Conservation (phyloP, 2,329 filamentous ascomycete species). For the Diaporthe amygdali region DNA sequence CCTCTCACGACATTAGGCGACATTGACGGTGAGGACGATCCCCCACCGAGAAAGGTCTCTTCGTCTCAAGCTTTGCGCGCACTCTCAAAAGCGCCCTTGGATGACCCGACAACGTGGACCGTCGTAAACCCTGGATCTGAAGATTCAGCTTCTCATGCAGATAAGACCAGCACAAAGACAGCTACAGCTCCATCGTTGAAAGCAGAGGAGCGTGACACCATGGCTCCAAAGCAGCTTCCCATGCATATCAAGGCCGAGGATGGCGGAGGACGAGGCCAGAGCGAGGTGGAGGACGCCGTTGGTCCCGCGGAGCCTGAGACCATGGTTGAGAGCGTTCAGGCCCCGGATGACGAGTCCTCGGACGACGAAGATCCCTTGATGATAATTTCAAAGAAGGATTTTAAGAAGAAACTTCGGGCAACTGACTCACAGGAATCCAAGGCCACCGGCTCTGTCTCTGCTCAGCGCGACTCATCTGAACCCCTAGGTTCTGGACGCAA, state of each 20-base stretch:
- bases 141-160: background rate
- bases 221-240: background rate
- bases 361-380: conserved; percentile 21
- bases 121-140: conserved; percentile 33
- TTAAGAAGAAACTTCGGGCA: background rate
- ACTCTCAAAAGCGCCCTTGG: conserved; percentile 40
- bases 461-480: background rate
- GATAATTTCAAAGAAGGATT: conserved; percentile 24
- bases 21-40: conserved; percentile 39
- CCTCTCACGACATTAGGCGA: conserved; percentile 32
- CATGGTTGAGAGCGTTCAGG: background rate
- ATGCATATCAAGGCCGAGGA: background rate
- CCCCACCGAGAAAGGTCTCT: conserved; percentile 39
- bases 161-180: background rate
- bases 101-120: conserved; percentile 40
- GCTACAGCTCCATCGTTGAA: background rate
- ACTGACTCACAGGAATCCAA: background rate
- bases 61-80: conserved; percentile 43
- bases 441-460: background rate
- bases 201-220: background rate
- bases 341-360: conserved; percentile 8
- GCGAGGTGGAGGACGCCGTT: background rate
- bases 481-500: background rate
- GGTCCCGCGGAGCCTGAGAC: background rate
- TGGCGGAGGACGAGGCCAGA: background rate